Evolutionary conservation across 805 yeast genomes (phyloP), one percentile per base, ranked within the genome.

Genomic region (Ogataea pini): DNA sequence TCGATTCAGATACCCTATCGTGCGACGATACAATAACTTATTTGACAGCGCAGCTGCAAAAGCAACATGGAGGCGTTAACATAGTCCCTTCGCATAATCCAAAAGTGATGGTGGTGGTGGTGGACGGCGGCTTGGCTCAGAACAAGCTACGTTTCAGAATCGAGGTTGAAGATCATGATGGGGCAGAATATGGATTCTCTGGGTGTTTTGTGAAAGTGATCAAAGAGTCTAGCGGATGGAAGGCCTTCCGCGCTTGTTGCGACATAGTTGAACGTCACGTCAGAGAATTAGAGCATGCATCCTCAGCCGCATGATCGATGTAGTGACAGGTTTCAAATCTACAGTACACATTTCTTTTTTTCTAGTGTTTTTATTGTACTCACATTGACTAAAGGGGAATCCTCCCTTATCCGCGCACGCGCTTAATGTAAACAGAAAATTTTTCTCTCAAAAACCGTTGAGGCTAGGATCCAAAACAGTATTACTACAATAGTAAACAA

Each of bases 101-200:
- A 4, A 33, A 25, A 6, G 38, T 17, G 13, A 22, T 49, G 19
- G 14, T 29, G 20, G 50, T 51, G 32, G 44, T 49, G 42, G 46
- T 49, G 33, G 32, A 40, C 24, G 54, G 52, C 17, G 53, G 49
- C 10, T 29, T 47, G 4, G 40, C 28, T n/a, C 50, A 39, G 29
- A 47, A 46, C 20, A 49, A 47, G 2, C 42, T 55, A n/a, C 42
- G 20, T 4, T 50, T 65, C 22, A 46, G 53, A 9, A 42, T 60
- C 22, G 65, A 61, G 22, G 39, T 56, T 6, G 59, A 59, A 28
- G 62, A 59, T 31, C 62, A 58, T 24, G 59, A 62, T 14, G 69
- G 68, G 3, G 46, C 50, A 12, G 67, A 64, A 36, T 64, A 50
- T 49, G 70, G 69, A 13, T 66, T 66, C 42, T 59, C 65, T 4